These are phyloP conservation scores for Peterozyma toletana DNA, from an alignment of 805 yeast genomes.

Conservation along the genomic window DNA sequence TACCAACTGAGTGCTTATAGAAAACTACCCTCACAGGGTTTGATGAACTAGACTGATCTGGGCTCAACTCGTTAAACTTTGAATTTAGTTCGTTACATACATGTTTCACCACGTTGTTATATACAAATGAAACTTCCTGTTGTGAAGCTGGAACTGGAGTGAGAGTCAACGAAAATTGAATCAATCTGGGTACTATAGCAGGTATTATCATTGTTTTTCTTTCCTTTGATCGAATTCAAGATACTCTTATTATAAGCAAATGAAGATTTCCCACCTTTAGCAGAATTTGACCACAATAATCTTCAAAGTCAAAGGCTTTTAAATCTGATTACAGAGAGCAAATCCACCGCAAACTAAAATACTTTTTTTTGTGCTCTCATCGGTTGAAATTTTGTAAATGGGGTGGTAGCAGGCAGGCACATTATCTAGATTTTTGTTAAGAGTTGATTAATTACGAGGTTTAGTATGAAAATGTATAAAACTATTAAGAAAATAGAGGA, in stretches of 20 bases:
- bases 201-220: no score
- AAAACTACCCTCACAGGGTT: background rate
- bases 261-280: background rate
- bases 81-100: background rate
- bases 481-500: no score
- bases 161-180: conserved; percentile 4
- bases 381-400: background rate
- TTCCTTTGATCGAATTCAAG: no score
- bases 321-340: no score
- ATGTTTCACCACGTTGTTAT: conserved; percentile 4
- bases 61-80: background rate
- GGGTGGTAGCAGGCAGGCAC: background rate
- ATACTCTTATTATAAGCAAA: background rate
- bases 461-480: no score
- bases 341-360: conserved; percentile 1
- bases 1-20: conserved; percentile 2
- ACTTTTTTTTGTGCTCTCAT: background rate
- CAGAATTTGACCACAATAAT: conserved; percentile 1
- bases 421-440: background rate
- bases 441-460: no score
- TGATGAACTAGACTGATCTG: background rate
- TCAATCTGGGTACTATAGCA: background rate
- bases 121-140: conserved; percentile 3
- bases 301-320: conserved; percentile 1
- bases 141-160: conserved; percentile 3